Conservation (phyloP, 331 rosid species). For the Cucumis variabilis region DNA sequence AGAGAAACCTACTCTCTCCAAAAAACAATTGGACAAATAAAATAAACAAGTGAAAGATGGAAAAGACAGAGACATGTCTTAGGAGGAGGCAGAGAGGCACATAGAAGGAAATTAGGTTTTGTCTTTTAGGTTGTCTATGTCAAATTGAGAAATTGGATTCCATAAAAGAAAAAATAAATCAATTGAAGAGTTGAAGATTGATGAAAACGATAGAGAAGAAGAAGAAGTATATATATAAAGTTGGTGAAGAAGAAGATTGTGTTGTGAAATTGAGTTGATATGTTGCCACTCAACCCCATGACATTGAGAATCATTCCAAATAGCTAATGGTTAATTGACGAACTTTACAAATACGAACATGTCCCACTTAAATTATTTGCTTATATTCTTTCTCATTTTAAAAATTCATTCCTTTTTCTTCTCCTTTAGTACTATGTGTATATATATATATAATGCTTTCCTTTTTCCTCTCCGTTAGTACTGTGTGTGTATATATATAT, state of each 20-base stretch:
- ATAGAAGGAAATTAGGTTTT: slow-evolving; percentile 25
- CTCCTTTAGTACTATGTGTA: neutral
- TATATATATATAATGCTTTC: neutral
- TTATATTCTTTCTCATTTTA: neutral
- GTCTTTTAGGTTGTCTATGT: slow-evolving; percentile 23
- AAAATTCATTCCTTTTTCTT: neutral
- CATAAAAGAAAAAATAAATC: neutral
- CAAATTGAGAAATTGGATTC: slow-evolving; percentile 12
- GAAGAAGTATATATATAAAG: slow-evolving; percentile 3
- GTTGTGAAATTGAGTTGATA: slow-evolving; percentile 13
- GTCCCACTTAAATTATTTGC: slow-evolving; percentile 2
- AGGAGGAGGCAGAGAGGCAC: slow-evolving; percentile 17
- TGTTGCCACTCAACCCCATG: slow-evolving; percentile 17
- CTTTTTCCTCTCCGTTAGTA: neutral
- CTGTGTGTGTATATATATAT: neutral
- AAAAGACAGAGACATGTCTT: neutral
- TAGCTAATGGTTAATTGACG: slow-evolving; percentile 3
- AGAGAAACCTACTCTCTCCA: neutral
- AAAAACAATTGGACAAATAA: neutral
- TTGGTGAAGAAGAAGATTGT: slow-evolving; percentile 25
- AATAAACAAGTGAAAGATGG: neutral
- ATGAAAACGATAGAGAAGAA: neutral
- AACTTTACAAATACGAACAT: neutral
- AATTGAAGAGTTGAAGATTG: neutral
- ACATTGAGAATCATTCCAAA: slow-evolving; percentile 30